phyloP scores from a whole-genome alignment of 371 early-diverging fungal genomes.

The Nematocida homosporus region DNA sequence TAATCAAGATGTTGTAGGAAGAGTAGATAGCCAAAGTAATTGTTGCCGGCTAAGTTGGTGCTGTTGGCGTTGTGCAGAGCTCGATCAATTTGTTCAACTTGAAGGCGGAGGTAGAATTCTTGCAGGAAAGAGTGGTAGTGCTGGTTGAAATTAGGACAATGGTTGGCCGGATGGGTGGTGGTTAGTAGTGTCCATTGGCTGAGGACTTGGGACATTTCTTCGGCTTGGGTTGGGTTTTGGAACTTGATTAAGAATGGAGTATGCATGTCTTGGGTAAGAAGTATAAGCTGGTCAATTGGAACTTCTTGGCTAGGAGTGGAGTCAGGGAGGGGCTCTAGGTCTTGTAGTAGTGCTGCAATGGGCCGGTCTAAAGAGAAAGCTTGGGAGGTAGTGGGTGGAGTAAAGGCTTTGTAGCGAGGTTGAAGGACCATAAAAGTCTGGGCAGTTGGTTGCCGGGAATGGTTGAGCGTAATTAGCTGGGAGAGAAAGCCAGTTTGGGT shows the following conservation, averaged over 20 bases:
- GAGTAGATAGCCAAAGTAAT: conserved; percentile 61
- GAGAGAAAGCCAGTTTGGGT: not conserved
- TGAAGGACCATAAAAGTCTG: too few relatives aligned
- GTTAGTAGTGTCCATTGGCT: conserved; percentile 6
- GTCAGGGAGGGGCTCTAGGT: too few relatives aligned
- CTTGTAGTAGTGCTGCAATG: too few relatives aligned
- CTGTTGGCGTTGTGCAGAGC: conserved; percentile 28
- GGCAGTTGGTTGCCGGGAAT: too few relatives aligned
- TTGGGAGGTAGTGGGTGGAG: not conserved
- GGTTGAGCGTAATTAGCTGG: not conserved
- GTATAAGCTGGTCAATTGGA: not conserved
- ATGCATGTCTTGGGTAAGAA: not conserved
- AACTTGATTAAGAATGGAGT: not conserved
- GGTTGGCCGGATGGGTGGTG: conserved; percentile 11
- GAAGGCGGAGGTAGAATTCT: conserved; percentile 8
- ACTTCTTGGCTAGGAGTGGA: not conserved
- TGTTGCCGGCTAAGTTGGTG: conserved; percentile 56
- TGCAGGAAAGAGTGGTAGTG: conserved; percentile 54
- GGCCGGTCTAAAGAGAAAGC: not conserved
- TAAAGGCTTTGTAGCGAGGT: not conserved
- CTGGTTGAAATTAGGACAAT: conserved; percentile 44
- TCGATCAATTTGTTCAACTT: conserved; percentile 44
- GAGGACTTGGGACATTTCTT: not conserved
- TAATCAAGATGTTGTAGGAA: conserved; percentile 59
- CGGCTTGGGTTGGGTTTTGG: not conserved